Conservation (phyloP, 2,329 filamentous ascomycete species). For the Pleoardoris graminearum region DNA sequence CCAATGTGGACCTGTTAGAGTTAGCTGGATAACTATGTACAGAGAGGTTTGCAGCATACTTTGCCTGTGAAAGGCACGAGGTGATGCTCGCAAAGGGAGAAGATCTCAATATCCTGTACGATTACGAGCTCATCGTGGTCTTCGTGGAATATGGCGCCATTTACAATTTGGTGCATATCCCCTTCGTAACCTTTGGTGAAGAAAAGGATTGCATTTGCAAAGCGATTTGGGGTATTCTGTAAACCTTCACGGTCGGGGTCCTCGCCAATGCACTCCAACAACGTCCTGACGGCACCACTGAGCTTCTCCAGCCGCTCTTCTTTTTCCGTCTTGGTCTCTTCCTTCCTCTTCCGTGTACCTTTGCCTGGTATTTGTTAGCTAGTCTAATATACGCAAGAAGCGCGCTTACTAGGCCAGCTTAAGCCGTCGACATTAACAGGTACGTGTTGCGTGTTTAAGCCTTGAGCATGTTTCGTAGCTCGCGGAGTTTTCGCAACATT, state of each 20-base stretch:
- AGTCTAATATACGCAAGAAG: not conserved
- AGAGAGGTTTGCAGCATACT: slow-evolving; percentile 54
- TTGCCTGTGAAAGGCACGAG: slow-evolving; percentile 95
- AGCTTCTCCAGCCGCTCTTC: slow-evolving; percentile 62
- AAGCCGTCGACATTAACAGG: slow-evolving; percentile 59
- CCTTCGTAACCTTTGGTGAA: slow-evolving; percentile 97
- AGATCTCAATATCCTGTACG: slow-evolving; percentile 95
- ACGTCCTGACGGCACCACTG: slow-evolving; percentile 63
- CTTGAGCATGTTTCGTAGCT: slow-evolving; percentile 36
- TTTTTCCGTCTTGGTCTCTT: slow-evolving; percentile 61
- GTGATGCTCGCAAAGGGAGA: slow-evolving; percentile 94
- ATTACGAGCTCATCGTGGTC: slow-evolving; percentile 97
- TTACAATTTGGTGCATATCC: slow-evolving; percentile 88
- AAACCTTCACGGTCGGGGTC: slow-evolving; percentile 67
- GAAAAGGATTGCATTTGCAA: slow-evolving; percentile 92
- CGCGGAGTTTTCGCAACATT: slow-evolving; percentile 55
- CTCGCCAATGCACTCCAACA: slow-evolving; percentile 68
- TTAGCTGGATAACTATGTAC: slow-evolving; percentile 12
- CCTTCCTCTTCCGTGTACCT: slow-evolving; percentile 66
- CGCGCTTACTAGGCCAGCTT: slow-evolving; percentile 56
- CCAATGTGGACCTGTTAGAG: slow-evolving; percentile 86
- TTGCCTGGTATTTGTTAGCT: slow-evolving; percentile 49
- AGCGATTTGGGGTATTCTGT: slow-evolving; percentile 74
- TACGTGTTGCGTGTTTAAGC: slow-evolving; percentile 53
- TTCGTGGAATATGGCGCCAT: slow-evolving; percentile 92